Percentiles rank a stretch among this genome's conserved stretches.
Conservation (phyloP, 768 basidiomycete species). For the Kwoniella shandongensis region DNA sequence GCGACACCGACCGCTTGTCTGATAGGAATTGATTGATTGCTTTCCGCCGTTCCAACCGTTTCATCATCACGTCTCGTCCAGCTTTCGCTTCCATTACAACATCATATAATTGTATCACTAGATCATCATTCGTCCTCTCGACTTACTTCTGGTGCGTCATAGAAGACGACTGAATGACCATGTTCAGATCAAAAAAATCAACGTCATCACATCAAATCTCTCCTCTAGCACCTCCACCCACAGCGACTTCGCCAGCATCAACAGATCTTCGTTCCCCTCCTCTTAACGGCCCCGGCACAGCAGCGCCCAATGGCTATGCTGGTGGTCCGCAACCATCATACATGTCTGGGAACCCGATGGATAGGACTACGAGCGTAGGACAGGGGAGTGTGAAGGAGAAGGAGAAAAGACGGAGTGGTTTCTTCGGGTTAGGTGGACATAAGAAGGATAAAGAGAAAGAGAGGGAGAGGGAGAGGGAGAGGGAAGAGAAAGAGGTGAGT, state of each 20-base stretch:
- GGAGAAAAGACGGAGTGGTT: slow-evolving; percentile 42
- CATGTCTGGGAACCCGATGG: slow-evolving; percentile 3
- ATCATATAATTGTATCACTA: too few species aligned
- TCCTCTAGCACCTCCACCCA: slow-evolving; percentile 26
- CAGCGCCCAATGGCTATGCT: slow-evolving; percentile 1
- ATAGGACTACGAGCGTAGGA: background rate
- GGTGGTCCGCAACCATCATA: background rate
- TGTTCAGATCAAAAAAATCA: slow-evolving; percentile 38
- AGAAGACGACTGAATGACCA: too few species aligned
- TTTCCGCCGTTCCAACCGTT: too few species aligned
- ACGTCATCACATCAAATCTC: slow-evolving; percentile 20
- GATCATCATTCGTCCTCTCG: too few species aligned
- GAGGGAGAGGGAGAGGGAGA: slow-evolving; percentile 17
- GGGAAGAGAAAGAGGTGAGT: slow-evolving; percentile 26
- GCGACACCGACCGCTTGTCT: too few species aligned
- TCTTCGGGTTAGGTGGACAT: slow-evolving; percentile 42
- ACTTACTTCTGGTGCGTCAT: too few species aligned
- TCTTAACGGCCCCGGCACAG: slow-evolving; percentile 17
- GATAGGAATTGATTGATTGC: too few species aligned
- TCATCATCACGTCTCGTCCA: too few species aligned
- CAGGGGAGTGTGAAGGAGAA: slow-evolving; percentile 6
- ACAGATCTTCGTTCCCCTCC: slow-evolving; percentile 10
- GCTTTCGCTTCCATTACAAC: too few species aligned
- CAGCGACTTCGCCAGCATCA: slow-evolving; percentile 13
- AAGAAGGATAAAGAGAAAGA: slow-evolving; percentile 32